These are phyloP conservation scores for Saposhnikovia divaricata DNA, from an alignment of 129 eudicot genomes.

Conservation along the genomic window DNA sequence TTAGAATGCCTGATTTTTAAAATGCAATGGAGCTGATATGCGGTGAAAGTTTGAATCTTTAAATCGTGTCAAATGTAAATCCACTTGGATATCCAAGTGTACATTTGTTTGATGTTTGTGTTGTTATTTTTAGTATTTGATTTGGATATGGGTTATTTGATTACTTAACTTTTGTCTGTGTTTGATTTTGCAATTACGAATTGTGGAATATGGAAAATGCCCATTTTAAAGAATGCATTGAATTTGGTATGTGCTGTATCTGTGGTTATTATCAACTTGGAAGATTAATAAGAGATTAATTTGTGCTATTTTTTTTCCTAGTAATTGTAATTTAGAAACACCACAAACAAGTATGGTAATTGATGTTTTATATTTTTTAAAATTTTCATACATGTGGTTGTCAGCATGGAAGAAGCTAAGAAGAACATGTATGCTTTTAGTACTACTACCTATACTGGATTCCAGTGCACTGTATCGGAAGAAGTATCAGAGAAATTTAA, in stretches of 20 bases:
- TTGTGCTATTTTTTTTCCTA: background rate
- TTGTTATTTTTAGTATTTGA: too few relatives aligned
- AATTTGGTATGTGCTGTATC: background rate
- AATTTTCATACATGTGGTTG: background rate
- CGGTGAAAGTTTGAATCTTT: background rate
- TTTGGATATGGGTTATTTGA: too few relatives aligned
- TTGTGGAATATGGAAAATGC: background rate
- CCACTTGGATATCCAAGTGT: background rate
- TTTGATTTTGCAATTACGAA: background rate
- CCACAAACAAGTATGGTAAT: too few relatives aligned
- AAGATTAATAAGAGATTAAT: background rate
- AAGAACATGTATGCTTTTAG: slow-evolving; percentile 98
- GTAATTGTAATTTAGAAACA: background rate
- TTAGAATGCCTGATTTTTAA: background rate
- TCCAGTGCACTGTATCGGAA: slow-evolving; percentile 92
- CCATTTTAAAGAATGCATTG: background rate
- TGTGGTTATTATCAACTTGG: background rate
- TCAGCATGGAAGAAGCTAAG: slow-evolving; percentile 96
- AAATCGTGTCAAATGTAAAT: background rate
- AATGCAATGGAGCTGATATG: background rate
- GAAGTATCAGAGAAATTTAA: slow-evolving; percentile 93
- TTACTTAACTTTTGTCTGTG: background rate
- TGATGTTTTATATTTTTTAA: background rate
- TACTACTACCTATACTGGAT: slow-evolving; percentile 95
- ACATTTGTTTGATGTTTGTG: background rate